Evolutionary conservation across 306 rosid species (phyloP).

Genomic region (Glycine tomentella): DNA sequence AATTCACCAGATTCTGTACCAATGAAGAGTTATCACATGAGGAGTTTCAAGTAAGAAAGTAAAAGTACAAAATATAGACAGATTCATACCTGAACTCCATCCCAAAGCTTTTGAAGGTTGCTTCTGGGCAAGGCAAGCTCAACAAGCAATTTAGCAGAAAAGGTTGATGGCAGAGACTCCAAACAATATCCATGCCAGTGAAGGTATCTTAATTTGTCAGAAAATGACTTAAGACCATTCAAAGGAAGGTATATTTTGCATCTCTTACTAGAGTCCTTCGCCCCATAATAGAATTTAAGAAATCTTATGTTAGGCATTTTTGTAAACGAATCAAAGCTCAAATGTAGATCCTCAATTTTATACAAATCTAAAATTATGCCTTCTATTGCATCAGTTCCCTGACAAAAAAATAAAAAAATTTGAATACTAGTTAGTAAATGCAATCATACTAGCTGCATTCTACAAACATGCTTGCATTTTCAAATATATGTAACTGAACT

Average conservation of each 20-base stretch:
- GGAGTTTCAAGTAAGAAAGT: too few species aligned
- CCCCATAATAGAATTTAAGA: constrained; percentile 32
- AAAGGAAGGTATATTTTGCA: too few species aligned
- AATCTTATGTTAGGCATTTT: constrained; percentile 32
- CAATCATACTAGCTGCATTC: neutral
- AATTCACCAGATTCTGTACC: constrained; percentile 24
- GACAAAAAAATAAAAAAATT: neutral
- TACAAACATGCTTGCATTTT: neutral
- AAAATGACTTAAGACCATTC: constrained; percentile 22
- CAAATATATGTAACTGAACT: neutral
- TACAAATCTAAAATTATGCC: constrained; percentile 10
- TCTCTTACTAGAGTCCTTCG: too few species aligned
- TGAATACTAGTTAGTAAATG: neutral
- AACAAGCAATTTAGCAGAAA: constrained; percentile 28
- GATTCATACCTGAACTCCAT: constrained; percentile 1
- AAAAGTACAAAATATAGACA: too few species aligned
- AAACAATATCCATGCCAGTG: constrained; percentile 34
- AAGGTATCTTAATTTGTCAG: constrained; percentile 35
- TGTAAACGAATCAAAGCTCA: constrained; percentile 33
- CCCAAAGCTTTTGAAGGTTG: constrained; percentile 25
- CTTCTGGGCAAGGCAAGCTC: constrained; percentile 44
- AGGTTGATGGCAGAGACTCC: constrained; percentile 36
- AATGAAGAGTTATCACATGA: neutral
- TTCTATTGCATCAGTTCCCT: constrained; percentile 37
- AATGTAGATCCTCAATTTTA: constrained; percentile 24